Percentiles rank a stretch among this genome's conserved stretches.
These are phyloP conservation scores for Chytridium lagenaria DNA, from an alignment of 371 early-diverging fungal genomes.

Conservation along the genomic window DNA sequence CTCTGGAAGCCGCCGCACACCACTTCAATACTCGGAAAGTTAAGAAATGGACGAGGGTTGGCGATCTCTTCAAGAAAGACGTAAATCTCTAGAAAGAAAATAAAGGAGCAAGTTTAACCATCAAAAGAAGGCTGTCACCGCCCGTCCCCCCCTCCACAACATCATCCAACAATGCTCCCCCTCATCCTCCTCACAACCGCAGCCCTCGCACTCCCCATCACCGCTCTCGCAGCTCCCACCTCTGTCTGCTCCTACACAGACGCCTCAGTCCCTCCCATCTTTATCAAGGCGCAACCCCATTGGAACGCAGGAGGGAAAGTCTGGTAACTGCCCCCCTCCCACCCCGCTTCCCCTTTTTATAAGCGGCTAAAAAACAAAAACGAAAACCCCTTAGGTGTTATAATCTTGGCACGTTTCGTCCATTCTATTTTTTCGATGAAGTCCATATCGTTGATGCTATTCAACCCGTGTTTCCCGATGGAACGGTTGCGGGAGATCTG, in stretches of 20 bases:
- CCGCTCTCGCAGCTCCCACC: background rate
- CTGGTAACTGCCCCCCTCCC: background rate
- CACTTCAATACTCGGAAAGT: too few relatives aligned
- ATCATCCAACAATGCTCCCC: background rate
- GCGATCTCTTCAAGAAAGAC: too few relatives aligned
- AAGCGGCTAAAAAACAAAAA: background rate
- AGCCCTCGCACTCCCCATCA: background rate
- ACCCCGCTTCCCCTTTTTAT: too few relatives aligned
- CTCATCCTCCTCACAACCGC: background rate
- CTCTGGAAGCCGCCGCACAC: too few relatives aligned
- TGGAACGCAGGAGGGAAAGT: background rate
- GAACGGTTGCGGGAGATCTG: background rate
- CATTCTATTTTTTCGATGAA: background rate
- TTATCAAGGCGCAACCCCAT: background rate
- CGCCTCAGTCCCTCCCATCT: background rate
- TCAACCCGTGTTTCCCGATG: background rate
- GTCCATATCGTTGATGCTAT: slow-evolving; percentile 1
- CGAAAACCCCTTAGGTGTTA: slow-evolving; percentile 4
- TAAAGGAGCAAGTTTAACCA: too few relatives aligned
- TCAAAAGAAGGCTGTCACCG: too few relatives aligned
- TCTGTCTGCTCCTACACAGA: background rate
- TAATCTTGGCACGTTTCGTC: background rate
- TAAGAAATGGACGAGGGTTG: too few relatives aligned
- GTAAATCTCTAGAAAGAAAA: too few relatives aligned
- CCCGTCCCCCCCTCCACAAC: too few relatives aligned